Conservation (phyloP, 2,329 filamentous ascomycete species). For the Monosporascus ibericus region DNA sequence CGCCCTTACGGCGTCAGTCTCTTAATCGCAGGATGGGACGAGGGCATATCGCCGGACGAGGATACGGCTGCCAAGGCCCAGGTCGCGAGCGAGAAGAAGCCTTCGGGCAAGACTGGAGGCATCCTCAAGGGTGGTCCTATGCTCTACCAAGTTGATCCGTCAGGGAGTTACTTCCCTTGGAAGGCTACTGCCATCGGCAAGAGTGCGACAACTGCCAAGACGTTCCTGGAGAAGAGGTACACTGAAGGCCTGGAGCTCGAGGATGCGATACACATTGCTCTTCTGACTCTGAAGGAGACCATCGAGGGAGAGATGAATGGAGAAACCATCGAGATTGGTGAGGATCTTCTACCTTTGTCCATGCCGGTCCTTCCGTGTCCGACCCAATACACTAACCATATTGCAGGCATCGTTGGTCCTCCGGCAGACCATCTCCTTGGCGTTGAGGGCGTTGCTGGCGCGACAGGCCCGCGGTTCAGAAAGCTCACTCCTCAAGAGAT, state of each 20-base stretch:
- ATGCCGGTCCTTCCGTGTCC: not conserved
- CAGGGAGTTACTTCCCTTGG: conserved; percentile 97
- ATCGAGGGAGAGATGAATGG: conserved; percentile 99
- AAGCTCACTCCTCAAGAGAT: conserved; percentile 97
- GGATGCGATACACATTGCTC: conserved; percentile 96
- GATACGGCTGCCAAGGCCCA: conserved; percentile 56
- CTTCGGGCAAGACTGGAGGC: conserved; percentile 82
- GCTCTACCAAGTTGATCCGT: conserved; percentile 98
- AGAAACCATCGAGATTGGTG: conserved; percentile 96
- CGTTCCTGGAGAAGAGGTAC: conserved; percentile 98
- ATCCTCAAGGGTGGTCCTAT: conserved; percentile 94
- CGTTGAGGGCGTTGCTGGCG: conserved; percentile 81
- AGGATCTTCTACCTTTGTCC: conserved; percentile 24
- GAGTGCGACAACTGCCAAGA: conserved; percentile 97
- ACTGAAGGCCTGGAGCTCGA: conserved; percentile 95
- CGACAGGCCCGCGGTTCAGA: conserved; percentile 79
- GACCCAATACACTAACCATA: conserved; percentile 22
- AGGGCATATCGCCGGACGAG: conserved; percentile 84
- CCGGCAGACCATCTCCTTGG: conserved; percentile 91
- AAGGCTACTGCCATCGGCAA: conserved; percentile 99
- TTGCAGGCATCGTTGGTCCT: conserved; percentile 81
- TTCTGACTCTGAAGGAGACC: conserved; percentile 96
- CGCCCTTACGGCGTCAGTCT: conserved; percentile 94
- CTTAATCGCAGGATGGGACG: conserved; percentile 95
- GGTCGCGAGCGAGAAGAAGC: conserved; percentile 56